These are phyloP conservation scores for Candida sp. DNA, from an alignment of 1,139 yeast species.

Conservation along the genomic window DNA sequence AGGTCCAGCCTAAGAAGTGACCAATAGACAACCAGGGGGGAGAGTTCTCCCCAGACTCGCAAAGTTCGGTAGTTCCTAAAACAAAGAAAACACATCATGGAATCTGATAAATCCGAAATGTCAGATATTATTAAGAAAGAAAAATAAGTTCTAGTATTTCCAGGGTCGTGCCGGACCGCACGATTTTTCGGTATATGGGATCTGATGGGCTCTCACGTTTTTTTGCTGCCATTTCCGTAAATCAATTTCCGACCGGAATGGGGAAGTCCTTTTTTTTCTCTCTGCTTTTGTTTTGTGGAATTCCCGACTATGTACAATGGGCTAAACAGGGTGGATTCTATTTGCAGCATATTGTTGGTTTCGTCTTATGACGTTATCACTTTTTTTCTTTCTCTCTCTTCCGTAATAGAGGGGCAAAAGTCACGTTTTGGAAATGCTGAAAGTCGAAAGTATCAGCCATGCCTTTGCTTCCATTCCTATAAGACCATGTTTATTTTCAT, in stretches of 20 bases:
- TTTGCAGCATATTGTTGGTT: not conserved
- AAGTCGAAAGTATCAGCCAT: too few relatives aligned
- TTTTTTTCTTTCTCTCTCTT: not conserved
- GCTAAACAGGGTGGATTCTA: not conserved
- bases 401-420: too few relatives aligned
- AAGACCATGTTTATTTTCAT: too few relatives aligned
- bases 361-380: not conserved
- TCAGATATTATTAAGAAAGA: not conserved
- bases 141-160: not conserved
- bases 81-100: not conserved
- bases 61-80: not conserved
- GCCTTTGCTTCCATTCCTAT: too few relatives aligned
- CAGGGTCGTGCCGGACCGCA: not conserved
- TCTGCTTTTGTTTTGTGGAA: not conserved
- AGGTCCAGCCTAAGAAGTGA: not conserved
- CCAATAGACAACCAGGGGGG: not conserved
- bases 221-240: not conserved
- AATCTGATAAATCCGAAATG: not conserved
- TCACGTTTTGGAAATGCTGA: too few relatives aligned
- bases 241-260: conserved; percentile 1
- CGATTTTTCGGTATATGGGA: too few relatives aligned
- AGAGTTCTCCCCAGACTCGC: not conserved
- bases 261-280: not conserved
- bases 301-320: not conserved
- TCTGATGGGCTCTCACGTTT: not conserved